Conservation (phyloP, 371 early-diverging fungal species). For the Saksenaea oblongispora region DNA sequence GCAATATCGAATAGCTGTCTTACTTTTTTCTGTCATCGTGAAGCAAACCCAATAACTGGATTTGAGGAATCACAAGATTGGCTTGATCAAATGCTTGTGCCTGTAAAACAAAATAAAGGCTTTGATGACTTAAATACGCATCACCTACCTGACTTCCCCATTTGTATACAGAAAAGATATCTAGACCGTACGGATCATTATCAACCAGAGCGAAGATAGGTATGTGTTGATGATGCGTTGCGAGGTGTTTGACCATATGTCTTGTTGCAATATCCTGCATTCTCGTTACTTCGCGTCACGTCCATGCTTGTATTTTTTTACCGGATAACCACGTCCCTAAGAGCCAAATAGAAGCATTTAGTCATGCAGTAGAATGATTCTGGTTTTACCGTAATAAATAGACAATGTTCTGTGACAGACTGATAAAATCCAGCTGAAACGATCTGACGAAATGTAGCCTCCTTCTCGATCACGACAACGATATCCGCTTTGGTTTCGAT, state of each 20-base stretch:
- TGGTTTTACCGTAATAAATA: conserved; percentile 40
- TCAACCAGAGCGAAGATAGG: conserved; percentile 44
- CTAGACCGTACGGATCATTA: conserved; percentile 50
- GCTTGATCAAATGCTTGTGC: conserved; percentile 37
- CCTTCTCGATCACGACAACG: conserved; percentile 50
- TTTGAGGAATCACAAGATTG: conserved; percentile 34
- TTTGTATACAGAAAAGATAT: conserved; percentile 52
- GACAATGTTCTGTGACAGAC: conserved; percentile 23
- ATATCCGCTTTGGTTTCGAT: conserved; percentile 36
- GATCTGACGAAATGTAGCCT: conserved; percentile 48
- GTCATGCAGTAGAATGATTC: not conserved
- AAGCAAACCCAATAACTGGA: conserved; percentile 34
- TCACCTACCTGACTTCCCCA: conserved; percentile 42
- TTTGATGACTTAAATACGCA: not conserved
- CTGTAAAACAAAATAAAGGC: conserved; percentile 15
- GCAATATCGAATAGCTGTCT: not conserved
- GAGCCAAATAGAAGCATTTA: not conserved
- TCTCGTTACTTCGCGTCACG: not conserved
- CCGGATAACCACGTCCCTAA: conserved; percentile 49
- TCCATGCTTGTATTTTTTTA: not conserved
- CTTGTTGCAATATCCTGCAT: conserved; percentile 40
- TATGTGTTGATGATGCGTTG: conserved; percentile 14
- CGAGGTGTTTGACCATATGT: conserved; percentile 37
- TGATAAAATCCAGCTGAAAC: conserved; percentile 33
- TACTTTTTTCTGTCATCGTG: conserved; percentile 28